Percentiles rank a stretch among this genome's conserved stretches.
Conservation (phyloP, 2,329 filamentous ascomycete species). For the Monosporascus sp. region DNA sequence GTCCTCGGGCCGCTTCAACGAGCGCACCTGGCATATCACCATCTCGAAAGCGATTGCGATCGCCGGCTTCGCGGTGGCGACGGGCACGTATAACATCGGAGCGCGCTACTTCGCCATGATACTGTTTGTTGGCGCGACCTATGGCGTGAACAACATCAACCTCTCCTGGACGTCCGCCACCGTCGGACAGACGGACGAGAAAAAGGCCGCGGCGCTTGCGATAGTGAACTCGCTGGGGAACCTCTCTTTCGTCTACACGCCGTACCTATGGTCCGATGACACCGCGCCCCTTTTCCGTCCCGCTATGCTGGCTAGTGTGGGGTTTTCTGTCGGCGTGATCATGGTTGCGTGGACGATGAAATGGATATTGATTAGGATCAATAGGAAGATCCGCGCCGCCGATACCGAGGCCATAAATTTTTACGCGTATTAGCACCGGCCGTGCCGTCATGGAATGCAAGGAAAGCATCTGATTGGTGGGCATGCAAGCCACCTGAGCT, state of each 20-base stretch:
- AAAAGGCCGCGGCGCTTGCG: slow-evolving; percentile 39
- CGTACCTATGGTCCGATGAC: slow-evolving; percentile 31
- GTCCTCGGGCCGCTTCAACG: slow-evolving; percentile 41
- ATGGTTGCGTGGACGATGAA: slow-evolving; percentile 25
- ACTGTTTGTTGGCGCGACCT: slow-evolving; percentile 33
- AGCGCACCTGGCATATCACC: slow-evolving; percentile 43
- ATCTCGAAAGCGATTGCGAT: slow-evolving; percentile 34
- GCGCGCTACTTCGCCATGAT: slow-evolving; percentile 30
- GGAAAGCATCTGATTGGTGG: too few species aligned
- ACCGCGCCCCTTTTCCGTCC: slow-evolving; percentile 28
- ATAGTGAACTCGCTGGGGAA: slow-evolving; percentile 28
- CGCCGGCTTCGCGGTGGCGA: slow-evolving; percentile 22
- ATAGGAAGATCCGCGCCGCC: slow-evolving; percentile 15
- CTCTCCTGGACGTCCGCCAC: slow-evolving; percentile 37
- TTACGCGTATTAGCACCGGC: not conserved
- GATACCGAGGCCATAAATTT: not conserved
- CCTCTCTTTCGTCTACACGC: slow-evolving; percentile 33
- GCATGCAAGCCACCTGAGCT: too few species aligned
- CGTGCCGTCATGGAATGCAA: too few species aligned
- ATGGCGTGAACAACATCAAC: slow-evolving; percentile 39
- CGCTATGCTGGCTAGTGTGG: slow-evolving; percentile 26
- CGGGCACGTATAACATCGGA: slow-evolving; percentile 19
- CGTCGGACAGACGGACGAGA: slow-evolving; percentile 40
- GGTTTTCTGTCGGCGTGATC: slow-evolving; percentile 17
- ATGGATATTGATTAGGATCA: slow-evolving; percentile 23